phyloP scores from a whole-genome alignment of 257 asterid species.

The Coffea canephora region DNA sequence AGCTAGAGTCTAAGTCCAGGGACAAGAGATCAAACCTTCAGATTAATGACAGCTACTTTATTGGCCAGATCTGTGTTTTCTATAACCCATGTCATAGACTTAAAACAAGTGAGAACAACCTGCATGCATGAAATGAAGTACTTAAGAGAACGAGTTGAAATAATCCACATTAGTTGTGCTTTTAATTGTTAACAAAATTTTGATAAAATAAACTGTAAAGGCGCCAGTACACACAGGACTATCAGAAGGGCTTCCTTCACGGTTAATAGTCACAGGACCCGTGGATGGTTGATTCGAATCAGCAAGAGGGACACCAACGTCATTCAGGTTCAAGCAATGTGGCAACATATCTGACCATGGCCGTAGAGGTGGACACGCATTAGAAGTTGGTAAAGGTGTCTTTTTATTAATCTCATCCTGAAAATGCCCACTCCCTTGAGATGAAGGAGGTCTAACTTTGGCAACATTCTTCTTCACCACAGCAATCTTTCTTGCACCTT shows the following conservation, averaged over 20 bases:
- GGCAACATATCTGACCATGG: constrained; percentile 59
- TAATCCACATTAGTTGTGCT: background rate
- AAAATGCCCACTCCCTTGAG: constrained; percentile 45
- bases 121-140: constrained; percentile 22
- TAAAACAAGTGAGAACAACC: constrained; percentile 74
- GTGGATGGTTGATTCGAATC: constrained; percentile 51
- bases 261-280: constrained; percentile 59
- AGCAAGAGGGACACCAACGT: constrained; percentile 39
- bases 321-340: constrained; percentile 52
- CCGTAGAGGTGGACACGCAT: constrained; percentile 51
- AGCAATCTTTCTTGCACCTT: constrained; percentile 58
- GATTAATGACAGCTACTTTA: constrained; percentile 66
- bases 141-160: background rate
- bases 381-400: constrained; percentile 36
- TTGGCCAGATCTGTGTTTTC: constrained; percentile 51
- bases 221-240: constrained; percentile 40
- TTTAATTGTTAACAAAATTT: constrained; percentile 1
- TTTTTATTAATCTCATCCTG: constrained; percentile 45
- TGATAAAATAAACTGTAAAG: background rate
- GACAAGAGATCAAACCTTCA: constrained; percentile 44
- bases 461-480: constrained; percentile 42
- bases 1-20: background rate
- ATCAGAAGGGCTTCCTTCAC: constrained; percentile 61
- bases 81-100: constrained; percentile 69
- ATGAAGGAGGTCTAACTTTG: constrained; percentile 38